A percentile compares a stretch with the other conserved stretches of the same genome.
phyloP scores from a whole-genome alignment of 2,329 filamentous ascomycete species.

The Aureobasidium pullulans region DNA sequence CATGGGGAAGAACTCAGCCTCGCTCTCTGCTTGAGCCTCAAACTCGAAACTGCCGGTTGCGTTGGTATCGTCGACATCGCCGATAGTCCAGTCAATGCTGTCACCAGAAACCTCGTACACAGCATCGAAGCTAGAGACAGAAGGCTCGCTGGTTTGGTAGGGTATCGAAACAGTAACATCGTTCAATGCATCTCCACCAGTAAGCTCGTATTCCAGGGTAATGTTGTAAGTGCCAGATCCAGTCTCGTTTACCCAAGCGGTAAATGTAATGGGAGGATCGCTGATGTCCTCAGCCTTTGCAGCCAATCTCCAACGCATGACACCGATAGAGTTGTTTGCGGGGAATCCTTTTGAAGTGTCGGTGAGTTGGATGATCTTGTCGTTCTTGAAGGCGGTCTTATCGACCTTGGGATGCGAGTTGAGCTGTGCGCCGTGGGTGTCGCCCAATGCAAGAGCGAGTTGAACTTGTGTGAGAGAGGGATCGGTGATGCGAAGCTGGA shows the following conservation, averaged over 20 bases:
- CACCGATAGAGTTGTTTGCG: slow-evolving; percentile 85
- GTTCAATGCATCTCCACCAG: slow-evolving; percentile 66
- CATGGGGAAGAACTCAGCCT: slow-evolving; percentile 98
- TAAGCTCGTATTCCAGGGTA: slow-evolving; percentile 93
- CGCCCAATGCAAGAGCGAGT: slow-evolving; percentile 66
- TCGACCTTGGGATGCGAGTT: slow-evolving; percentile 96
- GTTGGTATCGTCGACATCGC: slow-evolving; percentile 75
- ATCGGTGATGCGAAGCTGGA: slow-evolving; percentile 85
- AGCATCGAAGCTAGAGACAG: slow-evolving; percentile 87
- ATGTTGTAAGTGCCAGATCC: slow-evolving; percentile 74
- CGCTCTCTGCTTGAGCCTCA: slow-evolving; percentile 77
- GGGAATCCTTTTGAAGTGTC: slow-evolving; percentile 86
- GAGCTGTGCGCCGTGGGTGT: slow-evolving; percentile 81
- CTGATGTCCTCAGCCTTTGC: slow-evolving; percentile 73
- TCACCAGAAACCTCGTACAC: slow-evolving; percentile 91
- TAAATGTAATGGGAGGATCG: slow-evolving; percentile 88
- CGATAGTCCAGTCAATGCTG: slow-evolving; percentile 88
- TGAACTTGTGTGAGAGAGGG: slow-evolving; percentile 85
- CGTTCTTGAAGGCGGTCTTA: slow-evolving; percentile 73
- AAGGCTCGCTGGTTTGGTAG: slow-evolving; percentile 75
- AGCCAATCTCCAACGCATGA: slow-evolving; percentile 84
- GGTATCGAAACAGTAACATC: slow-evolving; percentile 87
- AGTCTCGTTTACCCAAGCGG: slow-evolving; percentile 93
- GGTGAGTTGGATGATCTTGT: slow-evolving; percentile 81
- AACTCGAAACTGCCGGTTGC: slow-evolving; percentile 87